These are phyloP conservation scores for Penicillium sp. DNA, from an alignment of 2,329 filamentous ascomycete genomes.

Conservation along the genomic window DNA sequence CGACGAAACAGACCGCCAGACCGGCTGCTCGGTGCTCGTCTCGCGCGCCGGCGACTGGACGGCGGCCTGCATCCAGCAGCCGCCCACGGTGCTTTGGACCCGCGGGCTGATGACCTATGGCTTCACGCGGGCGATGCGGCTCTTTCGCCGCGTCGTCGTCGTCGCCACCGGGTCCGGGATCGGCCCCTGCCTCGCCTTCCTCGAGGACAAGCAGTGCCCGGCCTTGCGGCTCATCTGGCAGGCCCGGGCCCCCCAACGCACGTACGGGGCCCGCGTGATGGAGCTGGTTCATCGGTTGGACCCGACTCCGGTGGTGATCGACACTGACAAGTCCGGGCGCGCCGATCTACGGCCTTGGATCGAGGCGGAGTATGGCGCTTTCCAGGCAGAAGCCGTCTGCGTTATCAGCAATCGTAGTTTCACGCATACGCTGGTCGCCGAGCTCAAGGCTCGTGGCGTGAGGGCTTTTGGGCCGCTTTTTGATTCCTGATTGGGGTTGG, in stretches of 20 bases:
- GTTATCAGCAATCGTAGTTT: constrained; percentile 68
- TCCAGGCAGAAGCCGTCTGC: constrained; percentile 64
- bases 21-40: constrained; percentile 48
- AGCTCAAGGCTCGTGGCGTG: constrained; percentile 63
- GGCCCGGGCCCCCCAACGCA: constrained; percentile 58
- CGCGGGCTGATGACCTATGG: constrained; percentile 66
- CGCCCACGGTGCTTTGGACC: constrained; percentile 63
- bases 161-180: constrained; percentile 72
- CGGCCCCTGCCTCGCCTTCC: constrained; percentile 63
- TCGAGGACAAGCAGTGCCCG: constrained; percentile 48
- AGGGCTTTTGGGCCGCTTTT: constrained; percentile 71
- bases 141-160: constrained; percentile 64
- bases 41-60: constrained; percentile 77
- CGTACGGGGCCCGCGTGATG: constrained; percentile 61
- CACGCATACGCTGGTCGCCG: constrained; percentile 66
- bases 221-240: constrained; percentile 66
- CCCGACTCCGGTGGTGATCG: constrained; percentile 63
- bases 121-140: constrained; percentile 62
- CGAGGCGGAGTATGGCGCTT: constrained; percentile 50
- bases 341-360: constrained; percentile 60
- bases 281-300: constrained; percentile 58
- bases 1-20: background rate
- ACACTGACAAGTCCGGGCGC: constrained; percentile 59
- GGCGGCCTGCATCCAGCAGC: constrained; percentile 57
- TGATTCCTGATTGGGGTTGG: constrained; percentile 52